Conservation (phyloP, 495 filamentous ascomycete species). For the Thermothielavioides terrestris region DNA sequence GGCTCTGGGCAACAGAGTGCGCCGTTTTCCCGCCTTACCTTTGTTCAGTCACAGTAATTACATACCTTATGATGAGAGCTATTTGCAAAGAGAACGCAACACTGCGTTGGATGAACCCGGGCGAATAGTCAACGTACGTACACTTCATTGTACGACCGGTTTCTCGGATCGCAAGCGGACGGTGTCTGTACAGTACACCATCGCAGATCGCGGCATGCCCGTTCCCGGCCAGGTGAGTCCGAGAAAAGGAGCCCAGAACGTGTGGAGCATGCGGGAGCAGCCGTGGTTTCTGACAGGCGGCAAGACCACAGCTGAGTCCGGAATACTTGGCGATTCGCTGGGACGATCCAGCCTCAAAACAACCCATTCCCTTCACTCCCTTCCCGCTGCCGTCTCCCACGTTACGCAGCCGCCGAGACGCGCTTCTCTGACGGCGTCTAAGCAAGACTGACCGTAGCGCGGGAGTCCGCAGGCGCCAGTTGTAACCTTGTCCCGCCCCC, state of each 20-base stretch:
- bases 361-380: not conserved
- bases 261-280: conserved; percentile 5
- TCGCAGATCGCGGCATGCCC: not conserved
- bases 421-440: conserved; percentile 13
- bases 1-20: too few relatives aligned
- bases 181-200: too few relatives aligned
- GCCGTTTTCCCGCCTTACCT: too few relatives aligned
- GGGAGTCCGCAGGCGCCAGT: too few relatives aligned
- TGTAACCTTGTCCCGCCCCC: too few relatives aligned
- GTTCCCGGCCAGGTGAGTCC: not conserved
- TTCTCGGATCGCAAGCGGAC: too few relatives aligned
- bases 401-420: conserved; percentile 1
- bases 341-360: conserved; percentile 5
- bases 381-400: not conserved
- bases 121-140: too few relatives aligned
- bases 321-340: conserved; percentile 2
- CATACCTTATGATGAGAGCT: too few relatives aligned
- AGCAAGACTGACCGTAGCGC: conserved; percentile 7
- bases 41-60: too few relatives aligned
- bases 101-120: too few relatives aligned
- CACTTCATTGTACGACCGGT: too few relatives aligned
- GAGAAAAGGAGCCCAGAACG: not conserved
- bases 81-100: too few relatives aligned
- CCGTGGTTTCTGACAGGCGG: not conserved
- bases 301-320: not conserved